A percentile compares a stretch with the other conserved stretches of the same genome.
Evolutionary conservation across 768 basidiomycete genomes (phyloP).

Genomic region (Trametopsis cervina): DNA sequence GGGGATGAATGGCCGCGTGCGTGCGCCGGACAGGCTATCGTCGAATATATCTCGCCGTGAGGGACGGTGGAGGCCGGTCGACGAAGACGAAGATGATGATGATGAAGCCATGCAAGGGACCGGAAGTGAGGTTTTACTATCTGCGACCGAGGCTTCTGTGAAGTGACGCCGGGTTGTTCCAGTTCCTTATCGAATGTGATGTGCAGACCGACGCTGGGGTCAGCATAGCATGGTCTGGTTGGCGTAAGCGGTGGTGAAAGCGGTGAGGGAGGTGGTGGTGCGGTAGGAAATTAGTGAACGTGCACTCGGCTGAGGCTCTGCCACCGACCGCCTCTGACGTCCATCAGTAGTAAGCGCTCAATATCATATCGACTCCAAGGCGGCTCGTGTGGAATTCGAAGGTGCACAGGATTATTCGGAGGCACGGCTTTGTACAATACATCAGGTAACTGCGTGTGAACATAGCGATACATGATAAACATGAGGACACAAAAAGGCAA

Average conservation of each 20-base stretch:
- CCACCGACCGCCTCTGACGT: neutral
- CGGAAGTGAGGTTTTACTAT: no score
- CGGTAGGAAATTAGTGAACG: neutral
- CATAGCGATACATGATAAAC: no score
- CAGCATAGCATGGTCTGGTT: neutral
- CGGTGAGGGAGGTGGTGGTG: neutral
- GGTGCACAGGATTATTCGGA: neutral
- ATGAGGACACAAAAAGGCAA: no score
- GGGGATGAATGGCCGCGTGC: conserved; percentile 51
- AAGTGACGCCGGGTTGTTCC: no score
- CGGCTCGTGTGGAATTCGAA: neutral
- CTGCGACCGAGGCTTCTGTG: no score
- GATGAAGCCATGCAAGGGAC: neutral
- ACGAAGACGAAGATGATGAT: neutral
- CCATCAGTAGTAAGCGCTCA: neutral
- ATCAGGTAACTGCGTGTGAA: neutral
- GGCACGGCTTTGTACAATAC: neutral
- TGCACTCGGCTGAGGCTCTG: no score
- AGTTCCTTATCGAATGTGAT: neutral
- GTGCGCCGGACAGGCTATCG: conserved; percentile 42
- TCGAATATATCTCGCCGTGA: conserved; percentile 48
- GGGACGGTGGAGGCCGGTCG: conserved; percentile 15
- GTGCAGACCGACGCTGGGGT: neutral
- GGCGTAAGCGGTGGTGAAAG: neutral
- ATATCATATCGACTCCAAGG: neutral